phyloP scores from a whole-genome alignment of 257 asterid species.

The Asclepias syriaca region DNA sequence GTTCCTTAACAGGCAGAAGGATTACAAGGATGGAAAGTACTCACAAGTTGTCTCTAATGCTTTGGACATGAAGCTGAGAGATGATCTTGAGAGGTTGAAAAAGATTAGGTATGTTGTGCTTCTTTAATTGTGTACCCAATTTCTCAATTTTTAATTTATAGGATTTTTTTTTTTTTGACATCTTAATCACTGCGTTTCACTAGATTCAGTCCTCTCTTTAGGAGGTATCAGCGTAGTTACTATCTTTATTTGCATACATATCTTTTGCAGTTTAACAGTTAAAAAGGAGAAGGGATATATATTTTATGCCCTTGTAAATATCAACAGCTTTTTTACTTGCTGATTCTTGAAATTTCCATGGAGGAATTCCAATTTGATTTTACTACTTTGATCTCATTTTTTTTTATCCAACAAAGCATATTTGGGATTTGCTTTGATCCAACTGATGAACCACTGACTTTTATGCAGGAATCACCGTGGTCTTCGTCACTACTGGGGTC shows the following conservation, averaged over 20 bases:
- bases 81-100: constrained; percentile 42
- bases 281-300: background rate
- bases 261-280: background rate
- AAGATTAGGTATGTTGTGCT: constrained; percentile 27
- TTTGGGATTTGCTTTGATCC: background rate
- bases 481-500: constrained; percentile 93
- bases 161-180: no score
- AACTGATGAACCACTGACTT: background rate
- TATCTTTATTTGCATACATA: background rate
- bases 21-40: constrained; percentile 46
- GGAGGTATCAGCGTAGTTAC: background rate
- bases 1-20: constrained; percentile 52
- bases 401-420: background rate
- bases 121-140: background rate
- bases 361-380: no score
- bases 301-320: background rate
- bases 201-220: background rate
- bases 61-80: constrained; percentile 51
- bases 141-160: background rate
- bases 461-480: constrained; percentile 75
- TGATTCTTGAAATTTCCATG: no score
- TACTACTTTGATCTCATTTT: background rate
- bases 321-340: background rate
- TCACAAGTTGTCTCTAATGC: constrained; percentile 48
- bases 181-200: background rate